phyloP scores from a whole-genome alignment of 192 early-diverging fungal species.

The Entomortierella beljakovae region DNA sequence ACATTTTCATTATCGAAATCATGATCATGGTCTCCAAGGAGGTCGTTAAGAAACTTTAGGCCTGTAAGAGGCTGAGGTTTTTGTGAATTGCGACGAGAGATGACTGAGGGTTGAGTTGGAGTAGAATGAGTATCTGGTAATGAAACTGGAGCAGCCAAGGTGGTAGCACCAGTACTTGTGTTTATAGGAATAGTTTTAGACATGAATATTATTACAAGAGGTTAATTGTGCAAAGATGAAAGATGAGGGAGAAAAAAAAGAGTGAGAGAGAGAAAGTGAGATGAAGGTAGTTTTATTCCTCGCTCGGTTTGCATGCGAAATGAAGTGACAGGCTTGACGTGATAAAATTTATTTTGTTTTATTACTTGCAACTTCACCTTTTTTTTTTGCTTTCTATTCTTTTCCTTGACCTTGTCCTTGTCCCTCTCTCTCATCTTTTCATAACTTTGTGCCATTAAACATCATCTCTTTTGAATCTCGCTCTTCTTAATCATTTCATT shows the following conservation, averaged over 20 bases:
- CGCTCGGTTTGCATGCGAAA: too few relatives aligned
- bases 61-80: constrained; percentile 47
- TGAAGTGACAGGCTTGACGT: too few relatives aligned
- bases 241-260: neutral
- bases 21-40: constrained; percentile 46
- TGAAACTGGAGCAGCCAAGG: neutral
- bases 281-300: too few relatives aligned
- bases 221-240: too few relatives aligned
- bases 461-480: neutral
- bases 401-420: neutral
- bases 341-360: too few relatives aligned
- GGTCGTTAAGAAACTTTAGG: constrained; percentile 40
- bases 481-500: constrained; percentile 3
- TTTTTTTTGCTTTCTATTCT: too few relatives aligned
- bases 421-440: neutral
- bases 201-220: too few relatives aligned
- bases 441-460: neutral
- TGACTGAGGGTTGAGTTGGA: constrained; percentile 4
- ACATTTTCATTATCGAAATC: constrained; percentile 12
- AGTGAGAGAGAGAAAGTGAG: neutral
- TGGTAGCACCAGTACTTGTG: neutral
- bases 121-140: constrained; percentile 9
- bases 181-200: constrained; percentile 8
- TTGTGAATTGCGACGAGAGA: constrained; percentile 36
- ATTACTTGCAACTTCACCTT: too few relatives aligned